Evolutionary conservation across 1,284 basidiomycete genomes (phyloP), one percentile per base, ranked within the genome.

Genomic region (Microbotryum silenes-acaulis): DNA sequence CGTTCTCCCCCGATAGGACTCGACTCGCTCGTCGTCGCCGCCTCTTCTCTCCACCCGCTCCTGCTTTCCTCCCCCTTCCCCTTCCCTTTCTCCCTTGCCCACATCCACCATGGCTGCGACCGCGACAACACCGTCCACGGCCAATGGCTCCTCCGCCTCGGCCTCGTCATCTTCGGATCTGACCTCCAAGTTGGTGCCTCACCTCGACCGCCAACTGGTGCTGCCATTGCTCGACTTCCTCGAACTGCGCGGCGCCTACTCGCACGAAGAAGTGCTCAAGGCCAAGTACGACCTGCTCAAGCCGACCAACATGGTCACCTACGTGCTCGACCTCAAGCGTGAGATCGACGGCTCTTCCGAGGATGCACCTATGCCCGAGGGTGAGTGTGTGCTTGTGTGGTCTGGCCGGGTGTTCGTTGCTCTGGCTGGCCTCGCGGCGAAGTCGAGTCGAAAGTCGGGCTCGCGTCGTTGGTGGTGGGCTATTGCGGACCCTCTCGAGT

Each of bases 261-360:
- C 87, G 1, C 80, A 81, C 44, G 80, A 86, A 59, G 84, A 94
- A 68, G 84, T 94, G 60, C 83, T 84, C 62, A 80, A 84, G 56
- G 91, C 91, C 25, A 91, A 92, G 77, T 96, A 97, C 88, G 93
- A 97, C 74, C 86, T 97, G 60, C 90, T 91, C 61, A 94, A 91
- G 76, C 89, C 87, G 69, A 98, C 92, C 56, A 94, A 96, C 77
- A 93, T 96, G 91, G 86, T 93, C 64, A 90, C 92, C 77, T 96
- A 92, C 73, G 62, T 72, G 48, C 67, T 66, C 49, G 63, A 63
- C 25, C 59, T 72, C 55, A 67, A 70, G 54, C 60, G 70, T 33
- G 71, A 72, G 60, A 56, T 74, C 14, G 65, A 72, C 29, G 67
- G 61, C 23, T 67, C 64, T 44, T 42, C n/a, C n/a, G 68, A 67